phyloP scores from a whole-genome alignment of 139 green algal genomes.

The Picochlorum sp. region DNA sequence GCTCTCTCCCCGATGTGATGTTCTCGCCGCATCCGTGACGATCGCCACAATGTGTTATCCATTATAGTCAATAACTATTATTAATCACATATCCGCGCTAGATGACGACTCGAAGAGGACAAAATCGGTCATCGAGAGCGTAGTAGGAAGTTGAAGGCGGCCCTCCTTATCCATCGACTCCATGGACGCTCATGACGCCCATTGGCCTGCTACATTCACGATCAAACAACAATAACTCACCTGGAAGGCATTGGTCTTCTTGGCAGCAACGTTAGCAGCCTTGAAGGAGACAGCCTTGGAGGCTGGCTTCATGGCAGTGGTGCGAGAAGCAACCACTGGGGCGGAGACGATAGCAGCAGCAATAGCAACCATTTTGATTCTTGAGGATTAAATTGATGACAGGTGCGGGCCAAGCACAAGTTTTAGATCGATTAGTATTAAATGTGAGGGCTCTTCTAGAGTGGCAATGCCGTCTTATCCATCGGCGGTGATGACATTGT shows the following conservation, averaged over 20 bases:
- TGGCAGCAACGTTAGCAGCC: slow-evolving; percentile 24
- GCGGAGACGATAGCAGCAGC: slow-evolving; percentile 17
- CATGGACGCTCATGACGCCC: not conserved
- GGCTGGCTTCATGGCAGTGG: slow-evolving; percentile 7
- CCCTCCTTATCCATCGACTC: not conserved
- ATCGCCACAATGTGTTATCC: no score
- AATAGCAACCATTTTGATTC: slow-evolving; percentile 13
- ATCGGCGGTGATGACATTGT: not conserved
- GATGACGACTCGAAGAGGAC: no score
- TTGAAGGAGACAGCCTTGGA: slow-evolving; percentile 9
- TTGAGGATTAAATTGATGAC: not conserved
- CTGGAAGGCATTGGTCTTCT: slow-evolving; percentile 30
- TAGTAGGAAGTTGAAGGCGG: no score
- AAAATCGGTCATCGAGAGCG: no score
- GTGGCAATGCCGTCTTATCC: not conserved
- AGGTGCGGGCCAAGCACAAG: slow-evolving; percentile 1
- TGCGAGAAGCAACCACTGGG: not conserved
- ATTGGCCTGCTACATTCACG: not conserved
- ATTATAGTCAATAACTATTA: not conserved
- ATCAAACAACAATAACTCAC: slow-evolving; percentile 4
- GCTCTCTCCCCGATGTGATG: no score
- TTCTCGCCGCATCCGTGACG: no score
- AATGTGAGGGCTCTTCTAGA: not conserved
- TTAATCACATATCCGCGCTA: no score
- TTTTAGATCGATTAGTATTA: not conserved